phyloP scores from a whole-genome alignment of 495 filamentous ascomycete species.

The Aspergillus sparsus region DNA sequence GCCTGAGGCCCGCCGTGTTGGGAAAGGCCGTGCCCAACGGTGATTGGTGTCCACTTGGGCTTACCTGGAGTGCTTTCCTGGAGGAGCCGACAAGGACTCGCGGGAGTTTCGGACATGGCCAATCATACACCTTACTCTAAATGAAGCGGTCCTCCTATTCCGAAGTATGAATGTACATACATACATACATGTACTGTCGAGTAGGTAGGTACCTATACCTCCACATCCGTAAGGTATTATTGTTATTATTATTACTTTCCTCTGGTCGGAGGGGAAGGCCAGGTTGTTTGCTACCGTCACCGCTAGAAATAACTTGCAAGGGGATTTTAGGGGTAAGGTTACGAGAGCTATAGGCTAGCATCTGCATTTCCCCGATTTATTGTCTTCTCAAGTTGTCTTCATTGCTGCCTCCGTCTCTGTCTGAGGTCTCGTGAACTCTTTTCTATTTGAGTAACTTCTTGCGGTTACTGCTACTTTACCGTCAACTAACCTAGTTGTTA shows the following conservation, averaged over 20 bases:
- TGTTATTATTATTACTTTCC: too few relatives aligned
- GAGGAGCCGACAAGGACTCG: slow-evolving; percentile 5
- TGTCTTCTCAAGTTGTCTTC: slow-evolving; percentile 2
- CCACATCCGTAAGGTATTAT: too few relatives aligned
- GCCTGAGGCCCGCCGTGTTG: slow-evolving; percentile 16
- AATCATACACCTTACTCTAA: not conserved
- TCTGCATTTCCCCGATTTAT: slow-evolving; percentile 6
- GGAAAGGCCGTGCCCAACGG: slow-evolving; percentile 18
- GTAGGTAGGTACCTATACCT: not conserved
- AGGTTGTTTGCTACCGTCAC: slow-evolving; percentile 4
- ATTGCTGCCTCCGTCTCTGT: not conserved
- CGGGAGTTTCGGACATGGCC: not conserved
- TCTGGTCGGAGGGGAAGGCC: too few relatives aligned
- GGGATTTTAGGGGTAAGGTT: not conserved
- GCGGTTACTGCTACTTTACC: slow-evolving; percentile 1
- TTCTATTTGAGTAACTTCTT: slow-evolving; percentile 14
- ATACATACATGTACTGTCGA: not conserved
- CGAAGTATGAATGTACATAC: too few relatives aligned
- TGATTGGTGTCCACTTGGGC: slow-evolving; percentile 24
- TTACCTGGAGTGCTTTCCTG: not conserved
- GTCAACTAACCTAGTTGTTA: not conserved
- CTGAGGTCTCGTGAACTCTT: slow-evolving; percentile 26
- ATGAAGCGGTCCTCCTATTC: too few relatives aligned
- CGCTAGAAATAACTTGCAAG: slow-evolving; percentile 14
- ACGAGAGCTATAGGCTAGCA: not conserved